Conservation (phyloP, 2,329 filamentous ascomycete species). For the Dactylonectria macrodidyma region DNA sequence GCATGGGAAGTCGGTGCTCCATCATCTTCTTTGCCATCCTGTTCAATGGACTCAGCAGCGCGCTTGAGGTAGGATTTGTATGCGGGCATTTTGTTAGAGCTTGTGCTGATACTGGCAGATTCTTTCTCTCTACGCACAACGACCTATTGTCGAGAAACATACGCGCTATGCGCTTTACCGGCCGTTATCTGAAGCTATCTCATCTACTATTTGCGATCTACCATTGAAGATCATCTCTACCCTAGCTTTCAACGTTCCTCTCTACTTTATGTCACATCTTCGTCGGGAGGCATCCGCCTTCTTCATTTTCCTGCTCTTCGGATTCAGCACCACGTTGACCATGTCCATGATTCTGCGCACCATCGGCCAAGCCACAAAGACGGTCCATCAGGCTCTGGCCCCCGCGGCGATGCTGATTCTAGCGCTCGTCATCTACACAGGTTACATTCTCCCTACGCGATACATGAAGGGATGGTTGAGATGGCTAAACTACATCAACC, state of each 20-base stretch:
- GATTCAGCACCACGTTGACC: slow-evolving; percentile 53
- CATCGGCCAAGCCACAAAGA: slow-evolving; percentile 61
- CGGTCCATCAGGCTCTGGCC: slow-evolving; percentile 61
- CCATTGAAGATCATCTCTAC: slow-evolving; percentile 57
- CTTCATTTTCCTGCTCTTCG: slow-evolving; percentile 61
- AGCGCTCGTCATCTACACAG: slow-evolving; percentile 56
- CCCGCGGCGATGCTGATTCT: slow-evolving; percentile 55
- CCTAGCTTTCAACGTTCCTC: slow-evolving; percentile 59
- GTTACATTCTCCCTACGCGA: slow-evolving; percentile 60
- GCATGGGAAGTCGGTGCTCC: slow-evolving; percentile 61
- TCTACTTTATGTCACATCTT: slow-evolving; percentile 65
- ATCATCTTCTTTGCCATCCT: slow-evolving; percentile 66
- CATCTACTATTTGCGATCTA: slow-evolving; percentile 56
- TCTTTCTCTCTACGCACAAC: slow-evolving; percentile 50
- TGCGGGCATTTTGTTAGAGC: no score
- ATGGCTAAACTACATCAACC: slow-evolving; percentile 76
- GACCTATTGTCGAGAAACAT: slow-evolving; percentile 54
- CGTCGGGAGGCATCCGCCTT: slow-evolving; percentile 60
- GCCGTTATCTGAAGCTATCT: slow-evolving; percentile 49
- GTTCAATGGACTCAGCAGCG: slow-evolving; percentile 62
- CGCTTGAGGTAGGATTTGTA: slow-evolving; percentile 45
- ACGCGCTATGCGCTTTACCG: slow-evolving; percentile 54
- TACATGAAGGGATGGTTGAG: slow-evolving; percentile 46
- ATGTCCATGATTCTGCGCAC: slow-evolving; percentile 61
- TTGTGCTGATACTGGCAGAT: slow-evolving; percentile 50